Base-by-base conservation (phyloP, 495 filamentous ascomycete genomes). In the Penicillium macrosclerotiorum region DNA sequence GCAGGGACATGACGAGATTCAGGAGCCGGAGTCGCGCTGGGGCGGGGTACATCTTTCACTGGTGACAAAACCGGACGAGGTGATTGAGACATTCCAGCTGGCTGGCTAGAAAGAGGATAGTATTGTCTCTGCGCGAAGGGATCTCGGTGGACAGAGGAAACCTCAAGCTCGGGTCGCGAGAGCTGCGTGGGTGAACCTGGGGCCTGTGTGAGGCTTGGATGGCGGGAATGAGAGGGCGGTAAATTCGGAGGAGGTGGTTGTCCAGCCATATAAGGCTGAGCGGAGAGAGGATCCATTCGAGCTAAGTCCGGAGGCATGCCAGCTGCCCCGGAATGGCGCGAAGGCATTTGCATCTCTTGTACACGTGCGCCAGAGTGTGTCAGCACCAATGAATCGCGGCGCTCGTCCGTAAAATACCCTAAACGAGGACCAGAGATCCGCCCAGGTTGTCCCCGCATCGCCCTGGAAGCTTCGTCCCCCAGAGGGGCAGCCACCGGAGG, bases 1-100 rank as follows among this genome's bases (percentile, higher is more conserved):
- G 76, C 76, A 31, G 69, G 73, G 18, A 74, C 72, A 31, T 74
- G 73, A 23, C 68, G 67, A 37, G 75, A 33, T 40, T 74, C 74
- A 0, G 70, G 47, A 16, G 51, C 51, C 12, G 73, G 69, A 12
- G 65, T 67, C 7, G 64, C 65, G 33, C 60, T 68, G 3, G 66
- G 55, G 22, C 70, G 67, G 14, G 57, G 45, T 9, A 47, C 31
- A 34, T 78, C 76, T 54, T 68, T 70, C 4, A 67, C 59, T 11
- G 74, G 71, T 9, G 71, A 76, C 24, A 73, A 38, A 11, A 59
- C 54, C 8, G 65, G 64, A 3, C 57, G 54, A 19, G 59, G 61
- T 2, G 65, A 64, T 8, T 69, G 69, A 3, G 63, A 37, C 5
- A 67, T 43, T 7, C 57, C 62, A 24, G 44, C 32, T 2, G 56